Evolutionary conservation across 208 protist genomes (phyloP).

Genomic region (Endotrypanum monterogeii): DNA sequence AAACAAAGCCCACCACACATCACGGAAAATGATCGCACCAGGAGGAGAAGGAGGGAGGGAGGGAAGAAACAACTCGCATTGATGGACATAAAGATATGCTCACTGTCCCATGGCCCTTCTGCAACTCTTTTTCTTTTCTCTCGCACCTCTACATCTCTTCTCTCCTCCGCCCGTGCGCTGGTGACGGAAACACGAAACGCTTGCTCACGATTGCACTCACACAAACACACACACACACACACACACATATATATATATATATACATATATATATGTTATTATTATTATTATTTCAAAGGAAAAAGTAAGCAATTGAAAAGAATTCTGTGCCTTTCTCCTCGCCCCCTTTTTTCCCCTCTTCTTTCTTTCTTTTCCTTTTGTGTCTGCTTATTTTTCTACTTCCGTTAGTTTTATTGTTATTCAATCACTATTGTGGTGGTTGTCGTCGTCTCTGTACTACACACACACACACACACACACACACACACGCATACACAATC

Average conservation of each 20-base stretch:
- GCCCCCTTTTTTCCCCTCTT: neutral
- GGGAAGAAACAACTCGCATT: neutral
- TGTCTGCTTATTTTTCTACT: neutral
- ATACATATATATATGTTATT: neutral
- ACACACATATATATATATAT: neutral
- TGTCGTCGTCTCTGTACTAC: neutral
- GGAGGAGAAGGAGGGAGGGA: neutral
- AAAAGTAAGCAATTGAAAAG: neutral
- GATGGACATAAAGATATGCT: neutral
- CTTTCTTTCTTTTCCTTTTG: neutral
- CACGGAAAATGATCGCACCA: neutral
- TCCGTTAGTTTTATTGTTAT: neutral
- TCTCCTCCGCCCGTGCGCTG: slow-evolving; percentile 7
- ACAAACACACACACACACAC: slow-evolving; percentile 1
- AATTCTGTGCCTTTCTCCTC: neutral
- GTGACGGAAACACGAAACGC: no score
- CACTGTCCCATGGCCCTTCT: neutral
- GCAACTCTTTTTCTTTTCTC: neutral
- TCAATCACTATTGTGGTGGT: neutral
- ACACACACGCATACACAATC: neutral
- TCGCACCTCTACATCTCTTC: neutral
- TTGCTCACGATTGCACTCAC: neutral
- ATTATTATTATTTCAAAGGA: neutral
- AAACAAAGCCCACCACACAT: no score
- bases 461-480: neutral